A percentile compares a stretch with the other conserved stretches of the same genome.
phyloP scores from a whole-genome alignment of 2,329 filamentous ascomycete species.

The Aspergillus viridinutans region DNA sequence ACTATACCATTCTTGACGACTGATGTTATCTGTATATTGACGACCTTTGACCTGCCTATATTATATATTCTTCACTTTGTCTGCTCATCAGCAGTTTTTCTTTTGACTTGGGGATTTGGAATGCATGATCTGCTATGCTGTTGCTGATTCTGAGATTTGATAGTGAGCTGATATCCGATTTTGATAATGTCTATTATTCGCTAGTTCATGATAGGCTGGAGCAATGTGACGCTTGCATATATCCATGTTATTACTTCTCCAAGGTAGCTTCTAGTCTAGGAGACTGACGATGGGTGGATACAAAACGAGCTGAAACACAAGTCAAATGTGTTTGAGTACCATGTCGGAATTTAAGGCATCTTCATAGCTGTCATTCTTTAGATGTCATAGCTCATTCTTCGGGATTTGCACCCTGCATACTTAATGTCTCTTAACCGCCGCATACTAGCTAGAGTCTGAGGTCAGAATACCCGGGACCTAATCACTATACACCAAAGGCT shows the following conservation, averaged over 20 bases:
- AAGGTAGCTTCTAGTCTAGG: background rate
- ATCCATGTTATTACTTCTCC: background rate
- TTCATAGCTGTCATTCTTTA: too few species aligned
- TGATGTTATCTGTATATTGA: conserved; percentile 3
- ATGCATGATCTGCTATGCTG: background rate
- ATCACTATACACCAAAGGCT: too few species aligned
- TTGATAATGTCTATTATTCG: background rate
- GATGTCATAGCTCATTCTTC: too few species aligned
- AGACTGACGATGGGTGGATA: too few species aligned
- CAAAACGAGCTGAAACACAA: too few species aligned
- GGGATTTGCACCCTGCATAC: too few species aligned
- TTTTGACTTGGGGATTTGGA: background rate
- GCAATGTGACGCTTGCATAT: background rate
- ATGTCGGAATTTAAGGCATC: too few species aligned
- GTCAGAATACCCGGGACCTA: too few species aligned
- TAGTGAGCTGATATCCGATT: background rate
- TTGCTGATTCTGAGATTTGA: background rate
- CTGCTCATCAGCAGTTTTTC: background rate
- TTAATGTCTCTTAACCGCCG: too few species aligned
- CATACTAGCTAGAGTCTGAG: too few species aligned
- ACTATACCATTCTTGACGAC: conserved; percentile 1
- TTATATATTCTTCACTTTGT: background rate
- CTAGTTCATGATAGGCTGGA: background rate
- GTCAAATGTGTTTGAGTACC: too few species aligned
- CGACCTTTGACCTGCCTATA: conserved; percentile 4